Conservation (phyloP, 306 rosid genomes). For the Vigna angularis region DNA sequence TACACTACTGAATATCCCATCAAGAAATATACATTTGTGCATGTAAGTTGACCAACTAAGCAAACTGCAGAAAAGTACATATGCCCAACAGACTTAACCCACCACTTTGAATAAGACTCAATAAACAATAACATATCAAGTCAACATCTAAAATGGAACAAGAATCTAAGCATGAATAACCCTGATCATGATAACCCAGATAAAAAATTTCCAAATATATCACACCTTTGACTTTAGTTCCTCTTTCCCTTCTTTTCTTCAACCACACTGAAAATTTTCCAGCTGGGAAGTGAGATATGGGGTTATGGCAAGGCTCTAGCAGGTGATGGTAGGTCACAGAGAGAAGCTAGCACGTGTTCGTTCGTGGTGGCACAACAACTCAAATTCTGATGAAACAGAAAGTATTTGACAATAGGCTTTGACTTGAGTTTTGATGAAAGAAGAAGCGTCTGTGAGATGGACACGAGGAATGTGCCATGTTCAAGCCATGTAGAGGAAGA, state of each 20-base stretch:
- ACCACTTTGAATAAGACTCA: not conserved
- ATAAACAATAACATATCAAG: not conserved
- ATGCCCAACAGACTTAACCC: not conserved
- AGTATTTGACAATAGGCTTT: conserved; percentile 11
- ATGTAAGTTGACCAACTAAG: conserved; percentile 29
- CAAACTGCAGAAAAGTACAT: conserved; percentile 12
- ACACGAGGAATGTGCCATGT: conserved; percentile 34
- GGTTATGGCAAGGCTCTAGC: not conserved
- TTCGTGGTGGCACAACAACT: conserved; percentile 2
- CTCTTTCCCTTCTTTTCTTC: conserved; percentile 13
- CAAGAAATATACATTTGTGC: conserved; percentile 9
- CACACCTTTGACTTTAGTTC: conserved; percentile 22
- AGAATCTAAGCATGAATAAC: conserved; percentile 15
- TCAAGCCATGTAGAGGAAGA: not conserved
- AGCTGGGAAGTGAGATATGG: conserved; percentile 19
- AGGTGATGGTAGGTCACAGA: not conserved
- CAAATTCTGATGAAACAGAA: conserved; percentile 33
- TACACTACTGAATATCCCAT: not conserved
- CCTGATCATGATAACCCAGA: conserved; percentile 21
- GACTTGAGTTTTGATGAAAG: conserved; percentile 46
- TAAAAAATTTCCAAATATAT: conserved; percentile 2
- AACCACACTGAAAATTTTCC: conserved; percentile 28
- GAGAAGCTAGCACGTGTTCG: not conserved
- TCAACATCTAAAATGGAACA: conserved; percentile 18
- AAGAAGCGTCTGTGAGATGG: conserved; percentile 4